Conservation (phyloP, 306 rosid genomes). For the Dalbergia cultrata region DNA sequence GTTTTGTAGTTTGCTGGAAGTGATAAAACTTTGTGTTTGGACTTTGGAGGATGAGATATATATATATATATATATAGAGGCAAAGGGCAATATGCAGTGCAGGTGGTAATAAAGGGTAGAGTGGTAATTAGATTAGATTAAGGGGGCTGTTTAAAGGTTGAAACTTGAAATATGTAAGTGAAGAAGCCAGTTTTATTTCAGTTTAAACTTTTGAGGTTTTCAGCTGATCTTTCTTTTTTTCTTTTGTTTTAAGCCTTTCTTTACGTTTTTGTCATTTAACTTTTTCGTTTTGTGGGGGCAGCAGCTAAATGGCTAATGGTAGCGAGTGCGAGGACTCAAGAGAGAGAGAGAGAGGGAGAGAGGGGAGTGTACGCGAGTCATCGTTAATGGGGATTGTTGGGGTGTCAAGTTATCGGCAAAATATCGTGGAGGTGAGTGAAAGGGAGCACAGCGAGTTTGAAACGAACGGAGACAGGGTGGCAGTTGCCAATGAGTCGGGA, state of each 20-base stretch:
- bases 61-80: slow-evolving; percentile 2
- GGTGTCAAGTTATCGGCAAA: slow-evolving; percentile 29
- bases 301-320: background rate
- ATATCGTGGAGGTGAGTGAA: slow-evolving; percentile 37
- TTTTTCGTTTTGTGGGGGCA: background rate
- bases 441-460: slow-evolving; percentile 12
- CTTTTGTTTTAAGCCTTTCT: background rate
- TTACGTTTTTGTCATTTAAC: background rate
- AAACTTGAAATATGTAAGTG: slow-evolving; percentile 1
- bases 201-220: background rate
- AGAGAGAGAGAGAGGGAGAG: too few relatives aligned
- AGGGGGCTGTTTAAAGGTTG: slow-evolving; percentile 18
- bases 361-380: too few relatives aligned
- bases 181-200: background rate
- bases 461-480: slow-evolving; percentile 44
- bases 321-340: too few relatives aligned
- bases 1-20: slow-evolving; percentile 19
- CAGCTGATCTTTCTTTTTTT: background rate
- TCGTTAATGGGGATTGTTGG: too few relatives aligned
- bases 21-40: slow-evolving; percentile 34
- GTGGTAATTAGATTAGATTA: slow-evolving; percentile 41
- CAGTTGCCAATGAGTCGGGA: slow-evolving; percentile 43
- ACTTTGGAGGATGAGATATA: slow-evolving; percentile 28
- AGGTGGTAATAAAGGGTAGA: slow-evolving; percentile 46
- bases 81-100: slow-evolving; percentile 17